Evolutionary conservation across 129 eudicot genomes (phyloP).

Genomic region (Tanacetum coccineum): DNA sequence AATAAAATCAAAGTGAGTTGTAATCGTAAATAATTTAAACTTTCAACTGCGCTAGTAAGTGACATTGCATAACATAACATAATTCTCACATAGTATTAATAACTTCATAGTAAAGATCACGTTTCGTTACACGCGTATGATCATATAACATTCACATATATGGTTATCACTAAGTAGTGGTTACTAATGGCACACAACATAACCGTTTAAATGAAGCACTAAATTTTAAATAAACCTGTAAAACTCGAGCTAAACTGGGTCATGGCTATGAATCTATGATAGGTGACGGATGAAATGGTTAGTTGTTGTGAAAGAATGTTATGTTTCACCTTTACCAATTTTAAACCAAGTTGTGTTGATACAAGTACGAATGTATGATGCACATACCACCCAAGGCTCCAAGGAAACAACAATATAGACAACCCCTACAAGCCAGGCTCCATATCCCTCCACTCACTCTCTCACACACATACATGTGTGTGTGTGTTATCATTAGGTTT

Average conservation of each 20-base stretch:
- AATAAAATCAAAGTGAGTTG: too few species aligned
- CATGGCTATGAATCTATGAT: background rate
- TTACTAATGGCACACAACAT: too few species aligned
- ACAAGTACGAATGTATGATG: background rate
- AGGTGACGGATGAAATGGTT: slow-evolving; percentile 5
- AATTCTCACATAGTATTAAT: too few species aligned
- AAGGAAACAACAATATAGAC: slow-evolving; percentile 21
- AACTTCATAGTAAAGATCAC: too few species aligned
- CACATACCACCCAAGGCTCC: slow-evolving; percentile 18
- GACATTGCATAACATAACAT: too few species aligned
- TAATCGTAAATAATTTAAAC: too few species aligned
- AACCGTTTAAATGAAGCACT: too few species aligned
- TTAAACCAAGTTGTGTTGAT: background rate
- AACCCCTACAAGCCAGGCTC: slow-evolving; percentile 16
- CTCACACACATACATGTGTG: background rate
- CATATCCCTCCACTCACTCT: slow-evolving; percentile 23
- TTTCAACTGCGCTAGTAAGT: too few species aligned
- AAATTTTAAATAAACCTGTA: too few species aligned
- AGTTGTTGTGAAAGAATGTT: slow-evolving; percentile 23
- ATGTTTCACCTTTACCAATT: slow-evolving; percentile 16
- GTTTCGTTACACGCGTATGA: too few species aligned
- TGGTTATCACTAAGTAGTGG: too few species aligned
- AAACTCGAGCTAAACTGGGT: background rate
- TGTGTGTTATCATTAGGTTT: slow-evolving; percentile 11
- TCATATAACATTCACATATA: too few species aligned